Percentiles rank a stretch among this genome's conserved stretches.
Conservation (phyloP, 306 rosid species). For the Trichosanthes truncata region DNA sequence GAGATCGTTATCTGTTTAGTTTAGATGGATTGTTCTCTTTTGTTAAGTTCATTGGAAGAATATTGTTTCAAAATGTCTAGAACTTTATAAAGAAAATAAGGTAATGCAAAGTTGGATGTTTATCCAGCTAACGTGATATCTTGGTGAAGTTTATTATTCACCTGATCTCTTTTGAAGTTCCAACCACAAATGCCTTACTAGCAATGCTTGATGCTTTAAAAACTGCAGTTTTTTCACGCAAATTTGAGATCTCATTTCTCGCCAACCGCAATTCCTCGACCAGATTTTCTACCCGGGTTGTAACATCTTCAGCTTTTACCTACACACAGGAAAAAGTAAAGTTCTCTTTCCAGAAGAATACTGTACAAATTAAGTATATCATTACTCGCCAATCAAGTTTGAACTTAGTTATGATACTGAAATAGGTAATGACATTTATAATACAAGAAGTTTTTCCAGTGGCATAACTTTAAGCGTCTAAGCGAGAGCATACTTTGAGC, state of each 20-base stretch:
- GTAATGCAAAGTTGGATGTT: not conserved
- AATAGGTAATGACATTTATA: not conserved
- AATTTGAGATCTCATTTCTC: constrained; percentile 57
- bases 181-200: constrained; percentile 50
- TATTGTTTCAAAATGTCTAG: not conserved
- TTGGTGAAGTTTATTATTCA: constrained; percentile 10
- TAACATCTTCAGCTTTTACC: constrained; percentile 93
- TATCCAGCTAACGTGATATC: not conserved
- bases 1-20: not conserved
- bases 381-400: not conserved
- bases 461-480: not conserved
- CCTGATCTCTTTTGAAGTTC: constrained; percentile 63
- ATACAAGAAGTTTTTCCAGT: not conserved
- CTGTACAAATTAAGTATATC: not conserved
- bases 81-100: not conserved
- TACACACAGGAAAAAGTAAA: constrained; percentile 21
- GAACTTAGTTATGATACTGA: not conserved
- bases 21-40: not conserved
- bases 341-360: not conserved
- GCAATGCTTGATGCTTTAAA: constrained; percentile 67
- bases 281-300: constrained; percentile 66
- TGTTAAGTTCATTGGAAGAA: not conserved
- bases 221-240: constrained; percentile 72
- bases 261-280: constrained; percentile 61
- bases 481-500: constrained; percentile 56